Base-by-base conservation (phyloP, 2,329 filamentous ascomycete species). In the Fusarium nisikadoi region DNA sequence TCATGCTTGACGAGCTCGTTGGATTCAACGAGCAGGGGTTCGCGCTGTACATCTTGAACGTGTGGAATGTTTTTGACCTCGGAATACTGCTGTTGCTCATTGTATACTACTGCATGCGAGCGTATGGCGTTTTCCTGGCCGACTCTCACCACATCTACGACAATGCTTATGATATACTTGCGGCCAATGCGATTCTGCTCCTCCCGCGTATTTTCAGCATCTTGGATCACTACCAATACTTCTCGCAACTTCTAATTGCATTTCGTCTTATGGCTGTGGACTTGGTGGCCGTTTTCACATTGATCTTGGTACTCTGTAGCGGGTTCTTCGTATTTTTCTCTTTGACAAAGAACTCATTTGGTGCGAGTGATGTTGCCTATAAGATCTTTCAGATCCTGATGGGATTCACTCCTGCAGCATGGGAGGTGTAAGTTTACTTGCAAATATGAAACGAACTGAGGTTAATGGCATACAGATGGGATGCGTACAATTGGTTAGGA, bases 11-110 rank as follows among this genome's bases (percentile, higher is more conserved):
- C 77, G 95, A 98, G 82, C 88, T 98, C 27, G 94, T 98, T 23
- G 95, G 95, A 16, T 98, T 98, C 85, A 97, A 95, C 74, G 95
- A 98, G 81, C 94, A 98, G 82, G 95, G 95, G 6, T 98, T 98
- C 80, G 95, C 94, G 41, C 88, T 98, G 35, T 98, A 98, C 82
- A 94, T 98, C 77, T 95, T 98, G 91, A 97, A 94, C 80, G 96
- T 98, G 80, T 98, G 95, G 95, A 98, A 98, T 80, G 90, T 95
- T 41, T 97, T 98, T 80, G 95, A 98, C 79, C 85, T 98, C 41
- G 95, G 95, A 13, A 98, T 98, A 58, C 84, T 98, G 57, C 83
- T 97, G 29, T 85, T 98, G 68, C 90, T 98, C 75, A 90, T 97
- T 76, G 88, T 93, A 61, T 98, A 98, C 84, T 97, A 97, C 80